A percentile compares a stretch with the other conserved stretches of the same genome.
Conservation (phyloP, 352 stramenopile genomes). For the Phytophthora podocarpi region DNA sequence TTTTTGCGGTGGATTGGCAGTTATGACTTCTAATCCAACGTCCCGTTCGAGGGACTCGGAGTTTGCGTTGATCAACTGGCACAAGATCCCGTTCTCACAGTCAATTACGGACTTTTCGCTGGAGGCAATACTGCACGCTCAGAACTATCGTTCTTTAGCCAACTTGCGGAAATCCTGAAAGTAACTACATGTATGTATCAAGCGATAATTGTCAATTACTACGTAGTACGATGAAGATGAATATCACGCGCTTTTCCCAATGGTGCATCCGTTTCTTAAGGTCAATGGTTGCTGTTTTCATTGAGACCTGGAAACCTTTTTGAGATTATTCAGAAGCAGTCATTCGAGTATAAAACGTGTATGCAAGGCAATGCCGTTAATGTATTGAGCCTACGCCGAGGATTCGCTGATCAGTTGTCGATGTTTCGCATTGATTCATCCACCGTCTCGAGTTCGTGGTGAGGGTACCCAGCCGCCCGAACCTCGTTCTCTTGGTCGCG, state of each 20-base stretch:
- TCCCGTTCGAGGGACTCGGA: background rate
- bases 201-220: too few relatives aligned
- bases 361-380: constrained; percentile 4
- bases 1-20: constrained; percentile 29
- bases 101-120: constrained; percentile 26
- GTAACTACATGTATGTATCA: background rate
- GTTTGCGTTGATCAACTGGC: constrained; percentile 33
- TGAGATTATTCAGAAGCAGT: too few relatives aligned
- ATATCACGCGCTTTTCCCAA: too few relatives aligned
- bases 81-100: constrained; percentile 23
- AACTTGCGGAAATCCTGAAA: constrained; percentile 1
- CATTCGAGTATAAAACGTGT: constrained; percentile 12
- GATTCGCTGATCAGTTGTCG: background rate
- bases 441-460: constrained; percentile 15
- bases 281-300: too few relatives aligned
- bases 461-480: constrained; percentile 8
- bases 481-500: constrained; percentile 18
- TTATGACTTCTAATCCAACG: constrained; percentile 2
- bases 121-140: constrained; percentile 28
- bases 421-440: constrained; percentile 15
- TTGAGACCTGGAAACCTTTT: too few relatives aligned
- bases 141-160: constrained; percentile 18
- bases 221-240: too few relatives aligned
- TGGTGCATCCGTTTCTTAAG: too few relatives aligned
- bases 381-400: constrained; percentile 4